Evolutionary conservation across 1,284 basidiomycete genomes (phyloP).

Genomic region (Omphalotus olearius): DNA sequence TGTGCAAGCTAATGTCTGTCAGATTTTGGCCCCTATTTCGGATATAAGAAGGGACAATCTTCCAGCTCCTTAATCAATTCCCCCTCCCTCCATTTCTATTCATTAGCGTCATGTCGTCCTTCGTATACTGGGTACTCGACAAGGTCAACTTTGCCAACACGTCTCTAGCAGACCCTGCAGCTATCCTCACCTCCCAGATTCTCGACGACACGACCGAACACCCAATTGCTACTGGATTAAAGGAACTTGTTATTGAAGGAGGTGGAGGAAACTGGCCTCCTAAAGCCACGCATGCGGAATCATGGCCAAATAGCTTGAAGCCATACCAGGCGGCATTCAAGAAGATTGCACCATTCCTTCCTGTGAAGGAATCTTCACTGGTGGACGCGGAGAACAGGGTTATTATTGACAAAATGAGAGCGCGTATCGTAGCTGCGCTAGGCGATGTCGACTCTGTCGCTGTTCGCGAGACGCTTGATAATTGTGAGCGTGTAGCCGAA

Average conservation of each 20-base stretch:
- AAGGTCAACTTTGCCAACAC: not conserved
- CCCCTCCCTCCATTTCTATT: no score
- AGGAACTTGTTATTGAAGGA: conserved; percentile 1
- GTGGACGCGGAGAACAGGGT: conserved; percentile 18
- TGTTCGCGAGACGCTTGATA: conserved; percentile 15
- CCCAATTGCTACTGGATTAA: not conserved
- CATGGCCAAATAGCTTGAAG: conserved; percentile 16
- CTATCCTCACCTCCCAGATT: not conserved
- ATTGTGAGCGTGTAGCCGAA: conserved; percentile 4
- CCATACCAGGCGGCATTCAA: conserved; percentile 16
- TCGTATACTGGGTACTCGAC: conserved; percentile 1
- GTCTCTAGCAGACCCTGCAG: not conserved
- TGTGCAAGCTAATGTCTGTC: not conserved
- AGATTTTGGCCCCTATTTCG: not conserved
- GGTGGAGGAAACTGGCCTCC: conserved; percentile 17
- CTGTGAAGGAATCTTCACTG: conserved; percentile 16
- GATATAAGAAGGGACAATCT: not conserved
- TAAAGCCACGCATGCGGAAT: conserved; percentile 16
- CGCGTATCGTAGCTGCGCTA: conserved; percentile 13
- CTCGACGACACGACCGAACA: not conserved
- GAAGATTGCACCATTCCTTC: conserved; percentile 16
- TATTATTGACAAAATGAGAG: conserved; percentile 18
- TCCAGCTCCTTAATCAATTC: not conserved
- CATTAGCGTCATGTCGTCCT: conserved; percentile 1
- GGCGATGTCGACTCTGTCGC: conserved; percentile 12